Conservation (phyloP, 139 green algal species). For the Pseudopediastrum boryanum region DNA sequence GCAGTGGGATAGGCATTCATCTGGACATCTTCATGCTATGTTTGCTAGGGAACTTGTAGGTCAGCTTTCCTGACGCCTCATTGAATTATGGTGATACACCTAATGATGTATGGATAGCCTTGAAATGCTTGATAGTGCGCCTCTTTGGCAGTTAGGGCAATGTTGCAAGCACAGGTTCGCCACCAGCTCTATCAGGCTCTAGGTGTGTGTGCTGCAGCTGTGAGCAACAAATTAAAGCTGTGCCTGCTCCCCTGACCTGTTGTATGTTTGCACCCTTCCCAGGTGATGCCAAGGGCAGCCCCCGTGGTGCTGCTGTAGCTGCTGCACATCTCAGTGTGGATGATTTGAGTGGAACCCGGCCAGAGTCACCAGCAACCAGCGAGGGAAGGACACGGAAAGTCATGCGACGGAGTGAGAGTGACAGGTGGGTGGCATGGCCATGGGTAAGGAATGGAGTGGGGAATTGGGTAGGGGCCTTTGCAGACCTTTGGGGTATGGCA, state of each 20-base stretch:
- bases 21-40: no score
- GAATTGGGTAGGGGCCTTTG: background rate
- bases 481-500: background rate
- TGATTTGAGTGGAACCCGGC: background rate
- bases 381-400: conserved; percentile 33
- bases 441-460: background rate
- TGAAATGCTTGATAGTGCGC: background rate
- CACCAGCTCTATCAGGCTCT: background rate
- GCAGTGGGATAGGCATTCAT: no score
- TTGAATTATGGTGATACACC: no score
- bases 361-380: conserved; percentile 21
- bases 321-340: conserved; percentile 2
- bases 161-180: background rate
- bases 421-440: conserved; percentile 24
- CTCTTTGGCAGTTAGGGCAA: background rate
- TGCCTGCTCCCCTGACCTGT: background rate
- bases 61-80: no score
- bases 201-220: background rate
- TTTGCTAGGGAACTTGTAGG: no score
- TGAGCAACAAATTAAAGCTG: background rate
- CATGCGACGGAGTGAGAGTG: conserved; percentile 25
- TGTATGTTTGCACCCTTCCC: background rate
- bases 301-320: background rate
- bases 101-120: background rate
- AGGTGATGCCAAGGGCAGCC: background rate